Evolutionary conservation across 345 rosid genomes (phyloP), one percentile per base, ranked within the genome.

Genomic region (Schrenkiella parvula): DNA sequence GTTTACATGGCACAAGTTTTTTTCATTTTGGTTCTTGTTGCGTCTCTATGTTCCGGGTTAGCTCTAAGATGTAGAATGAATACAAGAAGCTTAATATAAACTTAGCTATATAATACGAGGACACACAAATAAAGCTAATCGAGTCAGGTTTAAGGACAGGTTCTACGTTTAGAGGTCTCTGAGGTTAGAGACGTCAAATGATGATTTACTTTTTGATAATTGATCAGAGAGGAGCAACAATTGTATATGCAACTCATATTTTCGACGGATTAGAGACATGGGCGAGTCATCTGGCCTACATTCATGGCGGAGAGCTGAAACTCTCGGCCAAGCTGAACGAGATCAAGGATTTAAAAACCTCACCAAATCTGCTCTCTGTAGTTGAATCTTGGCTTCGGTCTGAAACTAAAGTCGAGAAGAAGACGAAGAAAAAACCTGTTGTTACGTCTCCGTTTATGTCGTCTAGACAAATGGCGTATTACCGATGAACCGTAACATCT

Each of bases 401-500:
- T 46, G 99, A 95, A 82, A 84, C 83, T 41, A 91, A 81, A 68
- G 56, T 55, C 1, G 87, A 82, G 87, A 95, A 85, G 72, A 88
- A 78, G 81, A 84, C 77, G 18, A 77, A 78, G 15, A 63, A 76
- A 42, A 73, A 71, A 39, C 56, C 81, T 48, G 61, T 82, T 51
- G 51, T 82, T 61, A 39, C 88, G 38, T 88, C 82, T 72, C 81
- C 89, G 3, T 71, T 73, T 26, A 76, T 77, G 83, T 86, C 96
- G 3, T 95, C 97, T 9, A 87, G 96, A 68, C 99, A 95, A 68
- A 95, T 95, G 99, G 96, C 99, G 14, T 91, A 89, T 82, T 89
- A 88, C 78, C 87, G 95, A 12, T 93, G 80, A 88, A 17, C 29
- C 52, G 4, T 47, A 55, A 18, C 51, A 21, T 55, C 58, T 18